Conservation (phyloP, 768 basidiomycete genomes). For the Leucosporidium creatinivorum region DNA sequence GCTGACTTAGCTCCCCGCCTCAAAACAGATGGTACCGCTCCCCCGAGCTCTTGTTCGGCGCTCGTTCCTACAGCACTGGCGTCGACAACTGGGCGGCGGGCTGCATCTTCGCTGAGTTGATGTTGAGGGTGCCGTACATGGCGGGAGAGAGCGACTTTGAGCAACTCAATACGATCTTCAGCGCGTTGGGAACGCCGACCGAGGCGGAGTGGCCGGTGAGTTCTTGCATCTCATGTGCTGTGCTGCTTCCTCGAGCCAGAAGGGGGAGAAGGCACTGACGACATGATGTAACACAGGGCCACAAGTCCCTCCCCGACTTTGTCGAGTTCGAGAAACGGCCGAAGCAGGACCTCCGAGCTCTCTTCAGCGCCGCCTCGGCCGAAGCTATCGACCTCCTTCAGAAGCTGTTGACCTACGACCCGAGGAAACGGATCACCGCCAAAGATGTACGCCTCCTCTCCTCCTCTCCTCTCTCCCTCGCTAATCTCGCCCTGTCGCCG, state of each 20-base stretch:
- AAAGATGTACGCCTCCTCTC: constrained; percentile 54
- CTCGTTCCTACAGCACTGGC: constrained; percentile 79
- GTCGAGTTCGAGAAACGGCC: constrained; percentile 78
- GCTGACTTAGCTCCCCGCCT: background rate
- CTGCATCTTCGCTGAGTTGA: constrained; percentile 94
- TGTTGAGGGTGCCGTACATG: constrained; percentile 90
- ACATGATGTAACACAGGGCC: constrained; percentile 53
- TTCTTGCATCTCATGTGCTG: constrained; percentile 14
- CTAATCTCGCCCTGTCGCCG: background rate
- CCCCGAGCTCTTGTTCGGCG: constrained; percentile 86
- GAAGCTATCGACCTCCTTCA: constrained; percentile 76
- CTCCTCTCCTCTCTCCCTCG: background rate
- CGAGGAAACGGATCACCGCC: constrained; percentile 69
- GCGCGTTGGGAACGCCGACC: constrained; percentile 88
- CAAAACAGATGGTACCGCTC: constrained; percentile 85
- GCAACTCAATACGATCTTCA: constrained; percentile 87
- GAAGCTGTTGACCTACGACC: constrained; percentile 77
- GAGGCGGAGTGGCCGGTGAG: constrained; percentile 95
- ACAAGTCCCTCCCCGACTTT: constrained; percentile 84
- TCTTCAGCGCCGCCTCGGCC: constrained; percentile 83
- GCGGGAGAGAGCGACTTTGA: constrained; percentile 95
- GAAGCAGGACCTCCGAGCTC: constrained; percentile 67
- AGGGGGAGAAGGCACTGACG: too few species aligned
- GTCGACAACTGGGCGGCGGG: constrained; percentile 98
- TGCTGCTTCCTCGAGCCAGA: too few species aligned